Evolutionary conservation across 73 alveolate genomes (phyloP), one percentile per base, ranked within the genome.

Genomic region (Tetrahymena malaccensis): DNA sequence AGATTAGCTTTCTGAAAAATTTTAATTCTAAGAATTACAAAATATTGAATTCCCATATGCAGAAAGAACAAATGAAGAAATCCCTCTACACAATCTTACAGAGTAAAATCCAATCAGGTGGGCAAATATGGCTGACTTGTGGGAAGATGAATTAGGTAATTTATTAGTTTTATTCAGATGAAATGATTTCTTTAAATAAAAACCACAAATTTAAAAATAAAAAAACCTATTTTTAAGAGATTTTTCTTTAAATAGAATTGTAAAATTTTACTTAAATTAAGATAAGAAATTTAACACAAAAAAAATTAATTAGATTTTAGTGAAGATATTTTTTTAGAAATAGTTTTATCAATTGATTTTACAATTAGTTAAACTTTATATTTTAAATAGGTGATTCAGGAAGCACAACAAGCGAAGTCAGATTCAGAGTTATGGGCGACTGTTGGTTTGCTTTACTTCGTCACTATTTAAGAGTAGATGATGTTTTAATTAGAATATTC

Each of bases 391-490:
- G 89, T 25, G 99, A 99, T 96, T 96, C 97, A 85, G 99, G 99
- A 31, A 95, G 96, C 58, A 94, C 98, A 37, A 98, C 96, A 89
- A 95, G 98, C 84, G 97, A 95, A 96, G 96, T 98, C 85, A 98
- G 99, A 96, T 98, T 98, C 96, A 98, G 99, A 97, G 97, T 98
- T 16, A 99, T 99, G 99, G 97, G 96, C 89, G 99, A 99, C 89
- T 99, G 99, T 94, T 99, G 98, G 97, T 99, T 97, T 97, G 99
- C 98, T 27, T 96, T 99, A 43, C 96, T 98, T 93, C 96, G 99
- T 95, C 97, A 97, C 95, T 99, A 99, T 96, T 85, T 99, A 94
- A 98, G 99, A 98, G 99, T 99, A 55, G 99, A 98, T 96, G 99
- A 98, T 93, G 99, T 99, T 12, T 31, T 97, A 31, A 99, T 99